These are phyloP conservation scores for Dactylellina drechsleri DNA, from an alignment of 2,329 filamentous ascomycete species.

Conservation along the genomic window DNA sequence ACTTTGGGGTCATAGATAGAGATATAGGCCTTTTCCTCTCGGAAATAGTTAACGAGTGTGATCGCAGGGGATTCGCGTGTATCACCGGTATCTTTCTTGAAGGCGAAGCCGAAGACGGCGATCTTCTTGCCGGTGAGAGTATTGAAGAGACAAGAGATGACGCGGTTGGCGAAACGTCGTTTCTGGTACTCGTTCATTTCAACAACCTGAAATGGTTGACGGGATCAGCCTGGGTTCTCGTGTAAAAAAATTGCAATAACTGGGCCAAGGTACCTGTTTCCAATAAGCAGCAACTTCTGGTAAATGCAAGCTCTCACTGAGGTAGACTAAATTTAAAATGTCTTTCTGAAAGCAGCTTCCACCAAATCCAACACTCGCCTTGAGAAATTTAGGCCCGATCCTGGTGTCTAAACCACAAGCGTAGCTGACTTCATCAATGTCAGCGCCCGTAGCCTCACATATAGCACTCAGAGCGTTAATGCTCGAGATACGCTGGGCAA, in stretches of 20 bases:
- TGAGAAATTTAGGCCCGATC: slow-evolving; percentile 78
- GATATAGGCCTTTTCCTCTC: slow-evolving; percentile 73
- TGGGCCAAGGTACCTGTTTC: slow-evolving; percentile 64
- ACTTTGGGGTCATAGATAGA: slow-evolving; percentile 65
- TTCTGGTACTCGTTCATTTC: slow-evolving; percentile 81
- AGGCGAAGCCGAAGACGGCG: slow-evolving; percentile 77
- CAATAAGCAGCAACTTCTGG: slow-evolving; percentile 80
- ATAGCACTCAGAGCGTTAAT: slow-evolving; percentile 85
- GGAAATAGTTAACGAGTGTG: slow-evolving; percentile 73
- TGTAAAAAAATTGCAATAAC: background rate
- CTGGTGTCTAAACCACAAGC: slow-evolving; percentile 76
- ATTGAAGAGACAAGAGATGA: slow-evolving; percentile 75
- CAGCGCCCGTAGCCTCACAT: slow-evolving; percentile 78
- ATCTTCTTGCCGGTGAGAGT: slow-evolving; percentile 77
- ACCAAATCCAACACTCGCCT: slow-evolving; percentile 80
- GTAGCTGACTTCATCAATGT: slow-evolving; percentile 76
- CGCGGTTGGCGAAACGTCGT: slow-evolving; percentile 73
- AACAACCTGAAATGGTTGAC: slow-evolving; percentile 65
- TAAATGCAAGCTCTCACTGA: slow-evolving; percentile 75
- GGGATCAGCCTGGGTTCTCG: no score
- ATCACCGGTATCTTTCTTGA: slow-evolving; percentile 82
- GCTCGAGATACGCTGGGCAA: slow-evolving; percentile 81
- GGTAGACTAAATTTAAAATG: slow-evolving; percentile 76
- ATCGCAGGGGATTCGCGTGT: slow-evolving; percentile 77
- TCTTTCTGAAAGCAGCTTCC: slow-evolving; percentile 87